A percentile compares a stretch with the other conserved stretches of the same genome.
Conservation (phyloP, 1,284 basidiomycete species). For the Polyporus tsugae region DNA sequence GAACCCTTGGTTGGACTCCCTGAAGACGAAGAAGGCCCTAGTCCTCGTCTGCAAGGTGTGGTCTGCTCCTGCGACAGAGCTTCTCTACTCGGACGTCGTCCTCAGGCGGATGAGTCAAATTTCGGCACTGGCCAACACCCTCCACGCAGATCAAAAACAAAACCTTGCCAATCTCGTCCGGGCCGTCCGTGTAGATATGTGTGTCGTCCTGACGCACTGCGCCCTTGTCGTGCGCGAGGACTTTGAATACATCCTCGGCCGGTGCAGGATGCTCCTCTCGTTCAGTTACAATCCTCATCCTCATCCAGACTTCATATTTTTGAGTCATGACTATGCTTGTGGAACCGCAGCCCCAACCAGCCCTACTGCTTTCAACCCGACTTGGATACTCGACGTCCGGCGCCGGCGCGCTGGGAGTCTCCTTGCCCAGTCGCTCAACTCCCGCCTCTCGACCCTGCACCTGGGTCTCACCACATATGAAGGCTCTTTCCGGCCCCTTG, state of each 20-base stretch:
- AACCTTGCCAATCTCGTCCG: neutral
- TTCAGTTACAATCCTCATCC: neutral
- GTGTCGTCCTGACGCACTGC: neutral
- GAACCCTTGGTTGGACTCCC: neutral
- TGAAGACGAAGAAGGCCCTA: slow-evolving; percentile 9
- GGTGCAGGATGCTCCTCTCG: neutral
- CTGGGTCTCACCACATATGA: no score
- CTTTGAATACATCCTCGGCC: neutral
- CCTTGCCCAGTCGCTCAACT: no score
- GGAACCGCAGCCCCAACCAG: no score
- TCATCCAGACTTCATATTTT: no score
- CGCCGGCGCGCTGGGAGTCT: no score
- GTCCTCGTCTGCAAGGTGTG: slow-evolving; percentile 13
- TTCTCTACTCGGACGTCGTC: slow-evolving; percentile 13
- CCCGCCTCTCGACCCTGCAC: no score
- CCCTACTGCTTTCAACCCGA: no score
- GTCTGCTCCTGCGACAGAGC: slow-evolving; percentile 4
- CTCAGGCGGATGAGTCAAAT: slow-evolving; percentile 14
- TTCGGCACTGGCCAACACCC: slow-evolving; percentile 1
- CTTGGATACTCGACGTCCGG: no score
- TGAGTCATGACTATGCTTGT: no score
- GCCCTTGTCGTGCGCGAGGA: neutral
- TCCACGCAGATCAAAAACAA: neutral
- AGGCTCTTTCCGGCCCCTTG: no score
- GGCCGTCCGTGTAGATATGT: neutral